phyloP scores from a whole-genome alignment of 495 filamentous ascomycete genomes.

The Melanomma pulvis-pyrius region DNA sequence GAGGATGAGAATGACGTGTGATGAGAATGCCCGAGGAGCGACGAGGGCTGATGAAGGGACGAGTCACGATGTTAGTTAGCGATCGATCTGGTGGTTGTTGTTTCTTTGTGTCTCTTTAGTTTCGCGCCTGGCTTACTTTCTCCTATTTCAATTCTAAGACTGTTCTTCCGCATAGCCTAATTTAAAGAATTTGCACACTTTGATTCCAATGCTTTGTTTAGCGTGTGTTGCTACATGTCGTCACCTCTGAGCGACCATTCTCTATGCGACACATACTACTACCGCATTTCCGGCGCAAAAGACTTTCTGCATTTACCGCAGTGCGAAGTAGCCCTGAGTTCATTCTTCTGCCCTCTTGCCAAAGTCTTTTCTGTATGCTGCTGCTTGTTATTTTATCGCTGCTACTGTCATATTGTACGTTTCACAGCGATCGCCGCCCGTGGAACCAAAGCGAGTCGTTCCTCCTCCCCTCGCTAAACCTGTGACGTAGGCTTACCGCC shows the following conservation, averaged over 20 bases:
- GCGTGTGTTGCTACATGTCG: no score
- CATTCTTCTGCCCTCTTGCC: background rate
- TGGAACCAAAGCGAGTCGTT: background rate
- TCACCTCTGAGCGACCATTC: no score
- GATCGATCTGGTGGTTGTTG: background rate
- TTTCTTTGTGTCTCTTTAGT: background rate
- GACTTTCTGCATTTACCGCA: no score
- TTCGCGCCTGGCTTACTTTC: background rate
- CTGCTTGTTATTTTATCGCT: background rate
- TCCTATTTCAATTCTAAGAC: constrained; percentile 1
- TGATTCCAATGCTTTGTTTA: no score
- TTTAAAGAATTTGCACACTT: background rate
- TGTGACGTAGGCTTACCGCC: background rate
- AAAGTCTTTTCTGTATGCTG: background rate
- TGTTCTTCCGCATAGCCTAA: constrained; percentile 15
- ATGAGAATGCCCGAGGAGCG: no score
- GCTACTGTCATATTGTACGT: background rate
- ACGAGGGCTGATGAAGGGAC: background rate
- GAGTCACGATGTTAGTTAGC: constrained; percentile 8
- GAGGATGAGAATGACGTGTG: no score
- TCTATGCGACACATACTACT: no score
- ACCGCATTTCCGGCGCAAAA: no score
- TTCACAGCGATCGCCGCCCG: background rate
- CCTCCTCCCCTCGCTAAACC: background rate
- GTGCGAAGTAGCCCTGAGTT: no score